Base-by-base conservation (phyloP, 805 yeast species). In the Kluyveromyces dobzhanskii region DNA sequence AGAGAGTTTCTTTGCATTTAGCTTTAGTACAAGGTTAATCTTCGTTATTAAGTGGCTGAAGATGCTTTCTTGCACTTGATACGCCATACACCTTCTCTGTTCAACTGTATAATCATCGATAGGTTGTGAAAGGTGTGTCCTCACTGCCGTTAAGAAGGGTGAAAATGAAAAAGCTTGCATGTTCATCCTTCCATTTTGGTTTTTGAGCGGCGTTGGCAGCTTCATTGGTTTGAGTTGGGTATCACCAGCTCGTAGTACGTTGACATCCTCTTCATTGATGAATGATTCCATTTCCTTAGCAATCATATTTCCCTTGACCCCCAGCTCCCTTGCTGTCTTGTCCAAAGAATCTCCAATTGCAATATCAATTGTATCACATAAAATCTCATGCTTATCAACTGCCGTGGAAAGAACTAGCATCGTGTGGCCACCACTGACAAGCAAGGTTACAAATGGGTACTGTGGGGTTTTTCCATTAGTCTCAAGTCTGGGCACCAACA, bases 341-440 rank as follows among this genome's bases (percentile, higher is more conserved):
- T 92, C 98, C 17, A 92, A 59, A 0, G 95, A 82, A 59, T 90
- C 96, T 0, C 98, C 98, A 3, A 82, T 82, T 0, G 98, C 97
- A 21, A 86, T 83, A 54, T 88, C 98, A 14, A 76, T 61, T 0
- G 94, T 84, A 50, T 87, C 72, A 16, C 80, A 76, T 3, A 86
- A 56, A 1, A 90, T 73, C 42, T 76, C 78, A 62, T 92, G 98
- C 2, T 80, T 70, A 0, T 67, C 44, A 1, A 86, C 49, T 13
- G 80, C 64, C 23, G 59, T 62, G 40, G 88, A 80, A 6, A 76
- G 65, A 1, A 90, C 95, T 18, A 88, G 64, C 78, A 86, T 78
- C 0, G 97, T 88, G 54, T 92, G 98, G 0, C 98, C 98, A 0
- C 98, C 98, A 50, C 94, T 81, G 13, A 79, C 88, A 23, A 92